Evolutionary conservation across 192 early-diverging fungal species (phyloP), one percentile per base, ranked within the genome.

Genomic region (Helicostylum pulchrum): DNA sequence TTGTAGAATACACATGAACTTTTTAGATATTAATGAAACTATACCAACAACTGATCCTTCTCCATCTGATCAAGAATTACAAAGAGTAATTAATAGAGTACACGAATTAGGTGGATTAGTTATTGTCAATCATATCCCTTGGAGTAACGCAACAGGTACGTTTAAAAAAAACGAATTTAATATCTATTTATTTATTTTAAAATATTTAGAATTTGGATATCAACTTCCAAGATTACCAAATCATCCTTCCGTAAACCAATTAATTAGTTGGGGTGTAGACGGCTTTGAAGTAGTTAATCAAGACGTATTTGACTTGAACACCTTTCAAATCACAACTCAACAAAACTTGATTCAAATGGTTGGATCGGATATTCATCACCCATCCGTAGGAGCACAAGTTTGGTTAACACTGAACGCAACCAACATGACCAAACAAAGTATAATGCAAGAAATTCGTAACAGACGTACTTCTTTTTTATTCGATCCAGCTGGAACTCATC

Each of bases 121-220:
- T 0, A 85, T 88, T 53, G 85, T 88, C 2, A 91, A 91, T 71
- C 89, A 91, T 65, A 88, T 91, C 52, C 89, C 89, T 0, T 91
- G 89, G 89, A 86, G 83, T 57, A 88, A 87, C 67, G 73, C 75
- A 2, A 87, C 84, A 36, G 76, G 80, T 80, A 71, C n/a, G n/a
- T n/a, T n/a, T n/a, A n/a, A n/a, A n/a, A n/a, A n/a, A n/a, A n/a
- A n/a, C n/a, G n/a, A n/a, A n/a, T n/a, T 34, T 51, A 45, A 30
- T 26, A 32, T 23, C 8, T 17, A 6, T 46, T 4, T 60, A 3
- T 48, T 59, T 10, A 48, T 36, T 48, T 26, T 19, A 26, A 4
- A 58, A 26, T 26, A 26, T 26, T 3, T 67, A 78, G 79, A 81
- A 51, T 72, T 76, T 49, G 78, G 80, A 20, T 82, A 86, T 64